Percentiles rank a stretch among this genome's conserved stretches.
These are phyloP conservation scores for Chlorella variabilis DNA, from an alignment of 163 green algal species.

Conservation along the genomic window DNA sequence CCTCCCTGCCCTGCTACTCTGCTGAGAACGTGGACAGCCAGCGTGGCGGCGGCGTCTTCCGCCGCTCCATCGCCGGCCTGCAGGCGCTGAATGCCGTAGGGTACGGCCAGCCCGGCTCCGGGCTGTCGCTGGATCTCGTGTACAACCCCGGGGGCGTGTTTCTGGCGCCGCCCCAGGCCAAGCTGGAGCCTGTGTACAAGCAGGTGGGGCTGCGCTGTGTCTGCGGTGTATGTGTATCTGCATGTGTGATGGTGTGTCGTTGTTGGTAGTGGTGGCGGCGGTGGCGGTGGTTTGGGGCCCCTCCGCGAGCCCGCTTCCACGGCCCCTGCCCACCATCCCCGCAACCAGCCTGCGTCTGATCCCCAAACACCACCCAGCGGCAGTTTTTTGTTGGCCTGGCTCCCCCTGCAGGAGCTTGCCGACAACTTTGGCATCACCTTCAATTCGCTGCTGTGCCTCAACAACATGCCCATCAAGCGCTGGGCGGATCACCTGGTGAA, in stretches of 20 bases:
- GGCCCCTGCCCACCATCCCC: no score
- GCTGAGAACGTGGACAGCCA: conserved; percentile 91
- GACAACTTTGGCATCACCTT: conserved; percentile 87
- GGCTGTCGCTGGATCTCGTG: conserved; percentile 89
- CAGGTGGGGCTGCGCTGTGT: not conserved
- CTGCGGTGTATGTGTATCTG: no score
- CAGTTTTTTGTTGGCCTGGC: no score
- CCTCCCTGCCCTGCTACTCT: conserved; percentile 96
- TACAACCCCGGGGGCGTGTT: conserved; percentile 95
- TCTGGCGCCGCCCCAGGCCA: conserved; percentile 81
- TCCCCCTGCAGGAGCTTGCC: conserved; percentile 62
- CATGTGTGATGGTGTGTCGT: no score
- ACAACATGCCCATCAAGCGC: conserved; percentile 99
- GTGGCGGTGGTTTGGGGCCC: no score
- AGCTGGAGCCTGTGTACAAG: conserved; percentile 82
- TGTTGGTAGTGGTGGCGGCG: no score
- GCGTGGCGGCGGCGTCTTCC: conserved; percentile 90
- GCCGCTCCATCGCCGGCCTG: conserved; percentile 85
- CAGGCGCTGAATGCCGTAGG: conserved; percentile 79
- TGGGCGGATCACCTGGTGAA: conserved; percentile 87
- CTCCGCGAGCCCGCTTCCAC: no score
- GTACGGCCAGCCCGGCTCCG: conserved; percentile 80
- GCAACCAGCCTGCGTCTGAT: no score
- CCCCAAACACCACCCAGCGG: no score
- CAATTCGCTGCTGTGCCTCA: conserved; percentile 89